Evolutionary conservation across 164 flowering plant species (phyloP).

Genomic region (Vitis rotundifolia): DNA sequence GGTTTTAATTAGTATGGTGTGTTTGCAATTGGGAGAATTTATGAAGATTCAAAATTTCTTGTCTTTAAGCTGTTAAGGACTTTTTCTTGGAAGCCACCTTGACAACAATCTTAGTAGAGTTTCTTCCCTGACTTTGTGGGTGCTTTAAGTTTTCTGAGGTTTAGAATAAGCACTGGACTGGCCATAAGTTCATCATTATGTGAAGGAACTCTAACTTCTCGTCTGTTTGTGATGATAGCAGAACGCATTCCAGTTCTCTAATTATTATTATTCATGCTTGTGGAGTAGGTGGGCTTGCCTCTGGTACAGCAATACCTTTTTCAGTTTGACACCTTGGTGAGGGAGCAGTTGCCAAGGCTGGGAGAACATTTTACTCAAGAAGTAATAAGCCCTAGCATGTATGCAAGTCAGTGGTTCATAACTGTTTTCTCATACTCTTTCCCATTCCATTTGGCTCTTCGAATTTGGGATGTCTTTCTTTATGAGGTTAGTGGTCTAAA

Average conservation of each 20-base stretch:
- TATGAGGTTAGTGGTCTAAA: slow-evolving; percentile 63
- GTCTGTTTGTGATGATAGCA: neutral
- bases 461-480: slow-evolving; percentile 98
- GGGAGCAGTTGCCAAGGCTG: slow-evolving; percentile 79
- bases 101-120: too few species aligned
- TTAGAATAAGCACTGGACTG: too few species aligned
- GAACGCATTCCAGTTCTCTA: neutral
- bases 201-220: neutral
- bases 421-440: slow-evolving; percentile 99
- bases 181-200: neutral
- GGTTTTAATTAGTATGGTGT: too few species aligned
- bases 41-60: too few species aligned
- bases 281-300: slow-evolving; percentile 82
- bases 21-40: too few species aligned
- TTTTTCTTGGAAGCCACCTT: too few species aligned
- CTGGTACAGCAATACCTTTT: slow-evolving; percentile 94
- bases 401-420: slow-evolving; percentile 99
- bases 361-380: slow-evolving; percentile 89
- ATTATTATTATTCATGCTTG: slow-evolving; percentile 3
- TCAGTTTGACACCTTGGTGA: slow-evolving; percentile 85
- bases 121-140: neutral
- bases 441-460: slow-evolving; percentile 94
- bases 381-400: slow-evolving; percentile 97
- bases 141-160: neutral
- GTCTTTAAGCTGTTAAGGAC: too few species aligned